Evolutionary conservation across 306 rosid genomes (phyloP).

Genomic region (Rosa rugosa): DNA sequence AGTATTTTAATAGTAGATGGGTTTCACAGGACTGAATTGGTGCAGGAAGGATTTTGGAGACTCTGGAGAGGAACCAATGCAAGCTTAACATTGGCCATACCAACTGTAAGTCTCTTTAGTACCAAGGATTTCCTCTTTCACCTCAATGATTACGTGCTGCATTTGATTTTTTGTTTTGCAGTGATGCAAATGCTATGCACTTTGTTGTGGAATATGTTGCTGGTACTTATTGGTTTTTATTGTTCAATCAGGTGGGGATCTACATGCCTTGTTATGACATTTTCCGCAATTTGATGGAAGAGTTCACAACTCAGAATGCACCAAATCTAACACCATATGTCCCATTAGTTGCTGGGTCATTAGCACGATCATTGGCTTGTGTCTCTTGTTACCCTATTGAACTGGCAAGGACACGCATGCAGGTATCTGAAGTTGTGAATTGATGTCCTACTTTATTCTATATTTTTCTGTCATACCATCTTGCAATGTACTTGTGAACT

Average conservation of each 20-base stretch:
- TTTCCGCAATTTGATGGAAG: conserved; percentile 77
- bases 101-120: conserved; percentile 65
- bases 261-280: conserved; percentile 96
- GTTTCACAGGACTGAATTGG: conserved; percentile 44
- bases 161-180: conserved; percentile 4
- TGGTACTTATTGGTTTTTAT: conserved; percentile 24
- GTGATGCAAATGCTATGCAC: not conserved
- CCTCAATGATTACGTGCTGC: conserved; percentile 16
- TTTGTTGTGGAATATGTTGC: conserved; percentile 26
- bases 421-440: conserved; percentile 40
- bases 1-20: conserved; percentile 31
- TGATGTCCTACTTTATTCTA: not conserved
- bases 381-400: conserved; percentile 87
- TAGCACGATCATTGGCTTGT: conserved; percentile 90
- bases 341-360: conserved; percentile 90
- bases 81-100: conserved; percentile 90
- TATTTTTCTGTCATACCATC: not conserved
- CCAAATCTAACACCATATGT: conserved; percentile 78
- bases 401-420: conserved; percentile 98
- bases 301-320: conserved; percentile 53
- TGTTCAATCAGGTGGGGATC: conserved; percentile 76
- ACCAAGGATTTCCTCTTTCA: conserved; percentile 12
- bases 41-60: conserved; percentile 90
- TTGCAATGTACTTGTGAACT: not conserved
- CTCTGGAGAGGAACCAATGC: conserved; percentile 97